A percentile compares a stretch with the other conserved stretches of the same genome.
Conservation (phyloP, 2,329 filamentous ascomycete species). For the Pseudogymnoascus sp. region DNA sequence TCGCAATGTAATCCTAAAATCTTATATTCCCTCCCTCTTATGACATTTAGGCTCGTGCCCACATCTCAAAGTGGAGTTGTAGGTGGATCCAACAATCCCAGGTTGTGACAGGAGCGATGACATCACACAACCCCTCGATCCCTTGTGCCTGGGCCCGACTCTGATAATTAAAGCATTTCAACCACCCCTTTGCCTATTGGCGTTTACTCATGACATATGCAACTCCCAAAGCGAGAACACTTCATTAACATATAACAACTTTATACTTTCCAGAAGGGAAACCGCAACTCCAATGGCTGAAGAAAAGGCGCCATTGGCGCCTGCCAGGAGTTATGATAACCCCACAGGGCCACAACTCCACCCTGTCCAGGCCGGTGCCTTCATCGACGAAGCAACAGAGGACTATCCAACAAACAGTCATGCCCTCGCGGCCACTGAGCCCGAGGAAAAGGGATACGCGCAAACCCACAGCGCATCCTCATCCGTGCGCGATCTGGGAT, state of each 20-base stretch:
- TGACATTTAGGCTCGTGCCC: not conserved
- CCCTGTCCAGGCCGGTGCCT: not conserved
- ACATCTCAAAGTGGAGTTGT: not conserved
- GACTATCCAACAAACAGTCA: slow-evolving; percentile 33
- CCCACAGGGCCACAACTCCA: not conserved
- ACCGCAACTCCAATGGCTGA: not conserved
- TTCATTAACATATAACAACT: not conserved
- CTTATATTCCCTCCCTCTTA: not conserved
- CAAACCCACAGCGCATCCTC: slow-evolving; percentile 31
- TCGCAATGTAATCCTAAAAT: not conserved
- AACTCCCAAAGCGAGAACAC: not conserved
- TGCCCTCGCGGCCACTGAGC: slow-evolving; percentile 32
- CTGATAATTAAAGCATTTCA: not conserved
- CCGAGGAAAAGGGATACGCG: slow-evolving; percentile 32
- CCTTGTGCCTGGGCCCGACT: not conserved
- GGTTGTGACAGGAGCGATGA: not conserved
- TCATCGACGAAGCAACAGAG: not conserved
- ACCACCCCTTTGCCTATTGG: not conserved
- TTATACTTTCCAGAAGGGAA: not conserved
- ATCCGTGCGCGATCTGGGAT: slow-evolving; percentile 46
- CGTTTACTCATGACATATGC: not conserved
- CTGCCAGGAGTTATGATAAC: not conserved
- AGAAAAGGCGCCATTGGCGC: not conserved
- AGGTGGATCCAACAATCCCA: not conserved
- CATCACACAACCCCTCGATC: not conserved